Evolutionary conservation across 331 rosid genomes (phyloP).

Genomic region (Malus hybrid): DNA sequence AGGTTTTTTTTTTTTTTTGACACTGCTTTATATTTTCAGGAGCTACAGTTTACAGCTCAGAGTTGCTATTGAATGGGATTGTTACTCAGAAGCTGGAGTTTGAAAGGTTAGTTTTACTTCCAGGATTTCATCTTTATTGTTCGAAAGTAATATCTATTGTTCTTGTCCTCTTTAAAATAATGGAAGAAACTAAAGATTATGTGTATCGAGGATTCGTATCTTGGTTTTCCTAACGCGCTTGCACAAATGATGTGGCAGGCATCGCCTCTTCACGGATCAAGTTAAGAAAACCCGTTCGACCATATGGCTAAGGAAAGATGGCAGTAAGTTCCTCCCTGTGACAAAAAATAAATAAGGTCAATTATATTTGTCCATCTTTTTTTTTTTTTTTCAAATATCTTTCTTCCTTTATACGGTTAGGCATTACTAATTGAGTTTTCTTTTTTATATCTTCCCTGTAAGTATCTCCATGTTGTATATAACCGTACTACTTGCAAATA

Average conservation of each 20-base stretch:
- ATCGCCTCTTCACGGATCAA: constrained; percentile 56
- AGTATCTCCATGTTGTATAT: neutral
- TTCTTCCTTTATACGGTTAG: neutral
- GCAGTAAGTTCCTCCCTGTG: constrained; percentile 53
- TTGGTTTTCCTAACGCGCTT: constrained; percentile 14
- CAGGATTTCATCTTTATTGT: neutral
- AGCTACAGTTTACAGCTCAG: constrained; percentile 68
- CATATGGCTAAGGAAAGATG: constrained; percentile 72
- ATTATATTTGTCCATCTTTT: neutral
- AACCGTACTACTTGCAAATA: neutral
- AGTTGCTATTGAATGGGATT: constrained; percentile 82
- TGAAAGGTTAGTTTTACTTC: constrained; percentile 44
- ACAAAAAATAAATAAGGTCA: constrained; percentile 18
- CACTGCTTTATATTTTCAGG: constrained; percentile 45
- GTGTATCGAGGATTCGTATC: neutral
- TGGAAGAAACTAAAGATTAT: neutral
- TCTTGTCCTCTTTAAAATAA: neutral
- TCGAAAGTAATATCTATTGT: neutral
- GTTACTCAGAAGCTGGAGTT: constrained; percentile 88
- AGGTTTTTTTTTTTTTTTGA: neutral
- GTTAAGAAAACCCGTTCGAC: constrained; percentile 86
- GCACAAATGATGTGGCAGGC: constrained; percentile 34
- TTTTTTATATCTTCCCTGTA: neutral
- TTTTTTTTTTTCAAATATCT: neutral
- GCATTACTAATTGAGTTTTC: neutral